Conservation (phyloP, 2,329 filamentous ascomycete species). For the Xylariaceae sp. region DNA sequence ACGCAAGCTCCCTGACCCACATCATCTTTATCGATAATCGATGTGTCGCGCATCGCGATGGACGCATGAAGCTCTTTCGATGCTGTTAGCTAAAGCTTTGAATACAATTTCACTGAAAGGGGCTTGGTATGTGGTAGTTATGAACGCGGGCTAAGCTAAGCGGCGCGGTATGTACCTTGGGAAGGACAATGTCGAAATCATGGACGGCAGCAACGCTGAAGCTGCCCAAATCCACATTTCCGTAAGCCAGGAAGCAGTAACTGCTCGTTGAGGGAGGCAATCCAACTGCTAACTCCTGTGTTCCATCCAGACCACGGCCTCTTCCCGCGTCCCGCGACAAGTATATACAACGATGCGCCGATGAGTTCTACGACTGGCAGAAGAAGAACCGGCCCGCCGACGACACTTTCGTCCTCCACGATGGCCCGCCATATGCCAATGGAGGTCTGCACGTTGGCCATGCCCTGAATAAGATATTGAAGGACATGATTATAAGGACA, state of each 20-base stretch:
- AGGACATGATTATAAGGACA: slow-evolving; percentile 83
- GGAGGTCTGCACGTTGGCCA: slow-evolving; percentile 87
- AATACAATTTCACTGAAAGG: slow-evolving; percentile 1
- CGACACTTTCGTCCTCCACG: slow-evolving; percentile 74
- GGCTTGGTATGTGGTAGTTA: background rate
- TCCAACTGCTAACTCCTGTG: slow-evolving; percentile 19
- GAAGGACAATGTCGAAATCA: slow-evolving; percentile 45
- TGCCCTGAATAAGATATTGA: slow-evolving; percentile 93
- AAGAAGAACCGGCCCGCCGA: slow-evolving; percentile 46
- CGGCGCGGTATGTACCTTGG: slow-evolving; percentile 20
- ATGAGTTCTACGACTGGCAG: slow-evolving; percentile 90
- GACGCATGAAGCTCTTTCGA: background rate
- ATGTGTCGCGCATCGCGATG: background rate
- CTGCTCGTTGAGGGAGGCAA: background rate
- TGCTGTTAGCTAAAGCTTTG: too few relatives aligned
- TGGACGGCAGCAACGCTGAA: slow-evolving; percentile 70
- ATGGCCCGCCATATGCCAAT: slow-evolving; percentile 96
- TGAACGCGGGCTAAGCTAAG: slow-evolving; percentile 4
- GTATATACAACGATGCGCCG: slow-evolving; percentile 72
- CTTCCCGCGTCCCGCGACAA: slow-evolving; percentile 42
- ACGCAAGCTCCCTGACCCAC: too few relatives aligned
- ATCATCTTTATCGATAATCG: slow-evolving; percentile 6
- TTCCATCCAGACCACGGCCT: slow-evolving; percentile 43
- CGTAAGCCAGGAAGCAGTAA: slow-evolving; percentile 41
- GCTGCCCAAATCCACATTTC: slow-evolving; percentile 70